Percentiles rank a stretch among this genome's conserved stretches.
Conservation (phyloP, 2,329 filamentous ascomycete species). For the Ascochyta pisi region DNA sequence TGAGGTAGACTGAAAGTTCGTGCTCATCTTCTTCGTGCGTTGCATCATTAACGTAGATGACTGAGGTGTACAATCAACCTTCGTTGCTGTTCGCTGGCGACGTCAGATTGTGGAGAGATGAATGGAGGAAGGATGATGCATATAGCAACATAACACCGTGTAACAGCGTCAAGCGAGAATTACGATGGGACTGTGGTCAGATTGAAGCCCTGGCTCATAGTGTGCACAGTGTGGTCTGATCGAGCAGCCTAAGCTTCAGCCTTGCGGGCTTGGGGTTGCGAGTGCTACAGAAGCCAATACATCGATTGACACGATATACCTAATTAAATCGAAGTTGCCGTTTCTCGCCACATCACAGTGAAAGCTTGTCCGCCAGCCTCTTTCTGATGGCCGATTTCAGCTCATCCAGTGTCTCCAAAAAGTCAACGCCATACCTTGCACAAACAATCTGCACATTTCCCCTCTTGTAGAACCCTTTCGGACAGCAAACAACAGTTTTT, state of each 20-base stretch:
- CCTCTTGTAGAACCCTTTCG: conserved; percentile 62
- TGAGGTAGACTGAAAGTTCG: neutral
- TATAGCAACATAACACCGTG: too few species aligned
- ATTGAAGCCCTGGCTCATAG: too few species aligned
- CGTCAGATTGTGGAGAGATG: too few species aligned
- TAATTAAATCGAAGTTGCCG: neutral
- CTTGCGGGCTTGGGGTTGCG: neutral
- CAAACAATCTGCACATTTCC: conserved; percentile 68
- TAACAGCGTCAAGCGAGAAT: too few species aligned
- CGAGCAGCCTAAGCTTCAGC: neutral
- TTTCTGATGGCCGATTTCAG: conserved; percentile 46
- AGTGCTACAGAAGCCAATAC: neutral
- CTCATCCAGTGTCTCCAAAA: conserved; percentile 54
- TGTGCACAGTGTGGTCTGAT: too few species aligned
- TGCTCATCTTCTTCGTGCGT: too few species aligned
- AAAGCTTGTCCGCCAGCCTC: conserved; percentile 23
- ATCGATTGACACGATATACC: neutral
- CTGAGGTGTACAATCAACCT: too few species aligned
- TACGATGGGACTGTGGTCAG: too few species aligned
- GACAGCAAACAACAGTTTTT: conserved; percentile 61
- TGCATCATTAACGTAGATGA: too few species aligned
- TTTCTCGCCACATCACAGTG: neutral
- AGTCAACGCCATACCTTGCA: conserved; percentile 52
- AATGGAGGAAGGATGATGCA: too few species aligned
- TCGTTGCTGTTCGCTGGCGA: too few species aligned